These are phyloP conservation scores for Mucor lusitanicus DNA, from an alignment of 371 early-diverging fungal genomes.

Conservation along the genomic window DNA sequence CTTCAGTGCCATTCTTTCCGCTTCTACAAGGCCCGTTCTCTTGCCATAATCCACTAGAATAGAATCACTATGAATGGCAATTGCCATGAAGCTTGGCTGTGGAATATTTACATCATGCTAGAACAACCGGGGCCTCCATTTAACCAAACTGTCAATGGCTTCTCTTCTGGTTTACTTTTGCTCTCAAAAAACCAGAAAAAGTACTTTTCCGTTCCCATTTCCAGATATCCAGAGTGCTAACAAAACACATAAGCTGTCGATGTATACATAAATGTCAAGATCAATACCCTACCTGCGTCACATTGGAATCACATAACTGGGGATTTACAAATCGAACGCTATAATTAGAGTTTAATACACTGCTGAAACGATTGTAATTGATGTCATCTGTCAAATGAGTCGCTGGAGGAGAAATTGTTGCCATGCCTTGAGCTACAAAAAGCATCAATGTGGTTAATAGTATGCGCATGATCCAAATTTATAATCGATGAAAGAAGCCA, in stretches of 20 bases:
- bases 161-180: conserved; percentile 55
- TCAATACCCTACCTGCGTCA: conserved; percentile 27
- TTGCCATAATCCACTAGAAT: conserved; percentile 79
- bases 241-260: neutral
- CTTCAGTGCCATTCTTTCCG: conserved; percentile 49
- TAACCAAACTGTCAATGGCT: conserved; percentile 73
- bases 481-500: too few relatives aligned
- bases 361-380: neutral
- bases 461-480: too few relatives aligned
- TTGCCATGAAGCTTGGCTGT: neutral
- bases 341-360: neutral
- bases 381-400: neutral
- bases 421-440: too few relatives aligned
- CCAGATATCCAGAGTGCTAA: conserved; percentile 63
- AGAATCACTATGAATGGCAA: neutral
- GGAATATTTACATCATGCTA: conserved; percentile 48
- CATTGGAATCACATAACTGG: conserved; percentile 26
- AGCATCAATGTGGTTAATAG: too few relatives aligned
- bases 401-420: too few relatives aligned
- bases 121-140: conserved; percentile 89
- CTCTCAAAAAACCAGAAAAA: conserved; percentile 93
- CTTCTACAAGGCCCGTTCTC: conserved; percentile 76
- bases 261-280: neutral
- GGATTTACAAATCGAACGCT: conserved; percentile 19
- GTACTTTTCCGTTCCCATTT: conserved; percentile 59